Base-by-base conservation (phyloP, 2,329 filamentous ascomycete species). In the Byssothecium circinans region DNA sequence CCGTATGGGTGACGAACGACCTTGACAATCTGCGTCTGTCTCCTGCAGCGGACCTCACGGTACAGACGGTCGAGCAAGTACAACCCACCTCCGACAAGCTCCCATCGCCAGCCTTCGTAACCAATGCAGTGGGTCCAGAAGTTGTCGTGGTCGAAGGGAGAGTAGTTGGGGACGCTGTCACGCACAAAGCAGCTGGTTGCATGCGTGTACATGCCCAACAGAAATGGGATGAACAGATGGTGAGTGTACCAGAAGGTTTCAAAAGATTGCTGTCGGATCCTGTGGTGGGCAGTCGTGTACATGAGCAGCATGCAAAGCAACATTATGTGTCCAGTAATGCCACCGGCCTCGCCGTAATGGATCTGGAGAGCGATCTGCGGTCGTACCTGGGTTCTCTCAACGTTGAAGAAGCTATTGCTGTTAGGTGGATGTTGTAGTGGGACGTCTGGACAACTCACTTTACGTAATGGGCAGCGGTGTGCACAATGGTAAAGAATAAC, bases 191-290 rank as follows among this genome's bases (percentile, higher is more conserved):
- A 99, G 50, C 91, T 91, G 7, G 89, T 89, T 1, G 94, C 92
- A 72, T 99, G 94, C 11, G 92, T 97, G 74, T 97, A 99, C 59
- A 99, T 84, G 37, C 83, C 92, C 36, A 99, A 80, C 65, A 97
- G 75, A 73, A 99, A 99, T 1, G 94, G 92, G 51, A 99, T 88
- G 65, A 97, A 97, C n/a, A 99, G 82, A 65, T 99, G 94, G 73
- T 99, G 94, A 0, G 91, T 96, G 74, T 99, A 99, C 94, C 94
- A 99, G 71, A 99, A 99, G 0, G 92, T 95, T 75, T 99, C 94
- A 67, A 91, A 99, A 0, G 90, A 95, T 69, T 99, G 94, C 69
- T 97, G 92, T 45, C 94, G 88, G 57, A 99, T 97, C 58, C 89
- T 88, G 62, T 87, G 82, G 68, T 99, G 94, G 2, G 94, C 88